Base-by-base conservation (phyloP, 2,329 filamentous ascomycete genomes). In the Ophiostoma montium region DNA sequence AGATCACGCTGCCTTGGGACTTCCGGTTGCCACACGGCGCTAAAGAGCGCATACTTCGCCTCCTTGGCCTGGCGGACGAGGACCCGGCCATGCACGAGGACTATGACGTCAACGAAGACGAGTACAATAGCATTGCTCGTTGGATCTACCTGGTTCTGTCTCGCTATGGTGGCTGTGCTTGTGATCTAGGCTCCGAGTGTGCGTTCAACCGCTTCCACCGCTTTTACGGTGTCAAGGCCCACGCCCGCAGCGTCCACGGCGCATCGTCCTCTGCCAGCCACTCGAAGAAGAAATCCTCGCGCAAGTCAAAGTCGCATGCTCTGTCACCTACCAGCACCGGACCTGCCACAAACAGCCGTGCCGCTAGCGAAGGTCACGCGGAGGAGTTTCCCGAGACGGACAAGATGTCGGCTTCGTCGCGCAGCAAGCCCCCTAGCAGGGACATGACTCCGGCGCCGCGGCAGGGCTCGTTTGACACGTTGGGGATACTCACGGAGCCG, bases 161-260 rank as follows among this genome's bases (percentile, higher is more conserved):
- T 16, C 84, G 88, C 60, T 84, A 86, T 57, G 85, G 85, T 16
- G 84, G 84, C 16, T 90, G 85, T 63, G 85, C 84, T 5, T 90
- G 85, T 61, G 75, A 82, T 50, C 62, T 78, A 13, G 77, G 76
- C 8, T 65, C 68, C 36, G 75, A 80, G 50, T 83, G 79, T 57
- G 75, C 77, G 2, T 82, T 83, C 63, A 70, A 70, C 51, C 74
- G 76, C 18, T 82, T 82, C 55, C 75, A 79, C 58, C 69, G 74
- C 46, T 75, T 72, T 47, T 78, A 79, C 57, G 39, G 39, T 7
- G 39, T 9, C 39, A 42, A 42, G 23, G 39, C 19, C 8, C 39
- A 42, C n/a, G 39, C 23, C 15, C 21, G 21, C 39, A 30, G 63
- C 74, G 50, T 62, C 63, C 36, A 73, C 69, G 50, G 59, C 64